These are phyloP conservation scores for Coemansia sp. DNA, from an alignment of 192 early-diverging fungal genomes.

Conservation along the genomic window DNA sequence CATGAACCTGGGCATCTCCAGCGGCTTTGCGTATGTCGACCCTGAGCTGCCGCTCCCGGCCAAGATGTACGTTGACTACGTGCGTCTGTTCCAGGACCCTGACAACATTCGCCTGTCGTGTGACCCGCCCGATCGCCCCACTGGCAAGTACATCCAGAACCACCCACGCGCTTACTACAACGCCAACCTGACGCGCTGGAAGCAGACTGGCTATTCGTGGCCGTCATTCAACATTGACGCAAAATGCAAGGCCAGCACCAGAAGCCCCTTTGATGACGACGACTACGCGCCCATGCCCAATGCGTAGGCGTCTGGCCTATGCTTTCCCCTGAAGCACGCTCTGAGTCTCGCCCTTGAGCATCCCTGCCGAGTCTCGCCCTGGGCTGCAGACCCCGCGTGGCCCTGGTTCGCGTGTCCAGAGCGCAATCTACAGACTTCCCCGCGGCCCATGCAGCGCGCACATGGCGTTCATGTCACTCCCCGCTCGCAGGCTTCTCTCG, in stretches of 20 bases:
- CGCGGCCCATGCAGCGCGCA: conserved; percentile 4
- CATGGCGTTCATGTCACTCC: conserved; percentile 3
- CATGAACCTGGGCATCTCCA: conserved; percentile 55
- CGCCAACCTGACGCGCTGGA: conserved; percentile 50
- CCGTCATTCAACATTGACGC: conserved; percentile 51
- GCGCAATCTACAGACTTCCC: conserved; percentile 4
- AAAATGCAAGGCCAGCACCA: conserved; percentile 38
- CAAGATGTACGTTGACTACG: conserved; percentile 58
- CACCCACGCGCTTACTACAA: conserved; percentile 59
- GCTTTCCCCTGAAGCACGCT: too few species aligned
- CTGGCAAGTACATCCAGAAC: conserved; percentile 56
- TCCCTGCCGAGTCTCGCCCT: background rate
- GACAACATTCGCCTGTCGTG: conserved; percentile 56
- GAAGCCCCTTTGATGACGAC: conserved; percentile 25
- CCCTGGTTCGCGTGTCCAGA: background rate
- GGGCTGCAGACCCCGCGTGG: background rate
- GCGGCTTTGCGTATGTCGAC: conserved; percentile 49
- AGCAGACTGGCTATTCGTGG: conserved; percentile 46
- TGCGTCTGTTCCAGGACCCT: conserved; percentile 58
- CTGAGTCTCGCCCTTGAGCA: too few species aligned
- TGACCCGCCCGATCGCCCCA: conserved; percentile 57
- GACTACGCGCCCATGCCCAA: conserved; percentile 40
- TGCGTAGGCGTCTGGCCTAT: background rate
- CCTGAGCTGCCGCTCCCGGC: conserved; percentile 46
- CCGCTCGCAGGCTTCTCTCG: background rate